phyloP scores from a whole-genome alignment of 768 basidiomycete genomes.

The Hygrocybe punicea region DNA sequence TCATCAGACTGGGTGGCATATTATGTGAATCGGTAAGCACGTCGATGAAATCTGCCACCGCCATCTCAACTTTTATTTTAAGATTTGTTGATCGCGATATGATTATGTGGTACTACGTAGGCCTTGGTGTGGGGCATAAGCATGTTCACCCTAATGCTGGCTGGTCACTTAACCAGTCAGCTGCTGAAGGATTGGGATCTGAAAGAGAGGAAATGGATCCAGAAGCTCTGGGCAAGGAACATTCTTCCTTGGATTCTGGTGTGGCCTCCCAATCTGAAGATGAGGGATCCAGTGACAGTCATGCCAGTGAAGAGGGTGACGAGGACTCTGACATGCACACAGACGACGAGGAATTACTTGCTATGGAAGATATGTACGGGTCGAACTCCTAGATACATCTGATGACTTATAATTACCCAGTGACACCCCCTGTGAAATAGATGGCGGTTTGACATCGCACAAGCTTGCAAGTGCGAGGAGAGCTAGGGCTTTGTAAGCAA shows the following conservation, averaged over 20 bases:
- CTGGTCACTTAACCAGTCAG: no score
- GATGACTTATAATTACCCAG: no score
- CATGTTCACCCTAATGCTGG: background rate
- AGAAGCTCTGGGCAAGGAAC: background rate
- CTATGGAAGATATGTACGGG: background rate
- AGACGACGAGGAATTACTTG: background rate
- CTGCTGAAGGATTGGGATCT: no score
- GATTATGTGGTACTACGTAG: background rate
- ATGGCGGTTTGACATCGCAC: no score
- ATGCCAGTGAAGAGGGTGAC: no score
- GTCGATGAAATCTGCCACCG: background rate
- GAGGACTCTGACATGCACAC: background rate
- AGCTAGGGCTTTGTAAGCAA: no score
- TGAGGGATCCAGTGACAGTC: background rate
- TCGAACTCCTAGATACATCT: background rate
- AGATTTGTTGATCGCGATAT: background rate
- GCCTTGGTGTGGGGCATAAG: background rate
- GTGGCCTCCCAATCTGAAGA: background rate
- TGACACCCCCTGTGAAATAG: no score
- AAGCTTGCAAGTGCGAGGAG: no score
- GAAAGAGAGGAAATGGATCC: no score
- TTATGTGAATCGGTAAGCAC: constrained; percentile 37
- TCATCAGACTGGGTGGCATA: constrained; percentile 27
- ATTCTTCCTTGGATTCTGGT: background rate
- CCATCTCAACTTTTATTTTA: background rate